Evolutionary conservation across 108 stramenopile species (phyloP).

Genomic region (Fragilaria radians): DNA sequence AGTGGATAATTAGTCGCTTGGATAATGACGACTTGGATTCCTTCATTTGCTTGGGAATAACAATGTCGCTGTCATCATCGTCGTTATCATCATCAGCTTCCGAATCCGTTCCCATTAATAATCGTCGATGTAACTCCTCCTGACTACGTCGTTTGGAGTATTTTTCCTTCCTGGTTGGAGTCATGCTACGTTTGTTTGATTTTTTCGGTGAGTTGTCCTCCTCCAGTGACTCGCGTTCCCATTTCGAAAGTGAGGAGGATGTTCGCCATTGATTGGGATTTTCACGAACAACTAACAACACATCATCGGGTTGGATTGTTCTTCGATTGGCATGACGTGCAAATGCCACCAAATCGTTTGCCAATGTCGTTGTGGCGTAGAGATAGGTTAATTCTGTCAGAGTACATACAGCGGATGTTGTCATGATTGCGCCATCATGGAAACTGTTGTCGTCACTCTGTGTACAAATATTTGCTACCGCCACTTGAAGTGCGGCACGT

Average conservation of each 20-base stretch:
- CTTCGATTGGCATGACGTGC: constrained; percentile 35
- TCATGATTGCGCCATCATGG: constrained; percentile 18
- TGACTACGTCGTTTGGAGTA: too few relatives aligned
- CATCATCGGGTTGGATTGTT: constrained; percentile 36
- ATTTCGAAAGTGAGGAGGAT: too few relatives aligned
- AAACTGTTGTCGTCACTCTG: too few relatives aligned
- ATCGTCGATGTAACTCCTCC: neutral
- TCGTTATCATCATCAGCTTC: neutral
- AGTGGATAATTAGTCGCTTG: too few relatives aligned
- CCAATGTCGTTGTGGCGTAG: constrained; percentile 41
- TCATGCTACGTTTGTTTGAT: too few relatives aligned
- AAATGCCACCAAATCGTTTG: constrained; percentile 47
- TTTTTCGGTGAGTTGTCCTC: too few relatives aligned
- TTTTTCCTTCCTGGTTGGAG: too few relatives aligned
- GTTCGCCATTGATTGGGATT: constrained; percentile 19
- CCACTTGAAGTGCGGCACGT: constrained; percentile 20
- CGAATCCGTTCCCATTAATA: neutral
- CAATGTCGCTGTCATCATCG: too few relatives aligned
- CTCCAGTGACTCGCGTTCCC: too few relatives aligned
- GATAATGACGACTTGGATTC: too few relatives aligned
- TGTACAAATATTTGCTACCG: constrained; percentile 17
- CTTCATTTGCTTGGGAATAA: too few relatives aligned
- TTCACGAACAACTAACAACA: constrained; percentile 30
- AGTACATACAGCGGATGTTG: constrained; percentile 33
- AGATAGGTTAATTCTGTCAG: constrained; percentile 56